Base-by-base conservation (phyloP, 345 rosid genomes). In the Syzygium oleosum region DNA sequence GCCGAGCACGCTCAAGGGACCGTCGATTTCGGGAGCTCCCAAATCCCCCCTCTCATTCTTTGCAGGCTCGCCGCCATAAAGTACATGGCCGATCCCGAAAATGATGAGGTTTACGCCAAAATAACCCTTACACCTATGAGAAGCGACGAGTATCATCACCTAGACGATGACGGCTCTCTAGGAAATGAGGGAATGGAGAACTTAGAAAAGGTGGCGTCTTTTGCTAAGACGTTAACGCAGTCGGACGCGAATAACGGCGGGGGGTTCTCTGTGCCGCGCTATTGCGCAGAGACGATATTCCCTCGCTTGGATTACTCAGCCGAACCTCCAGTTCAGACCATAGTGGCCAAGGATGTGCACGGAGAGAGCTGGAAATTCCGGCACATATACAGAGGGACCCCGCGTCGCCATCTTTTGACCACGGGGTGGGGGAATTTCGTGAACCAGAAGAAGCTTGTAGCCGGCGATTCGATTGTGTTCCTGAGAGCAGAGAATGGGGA, bases 351-450 rank as follows among this genome's bases (percentile, higher is more conserved):
- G 88, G 99, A 98, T 89, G 99, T 98, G 49, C 99, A 96, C 51
- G 98, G 98, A 1, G 93, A 96, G 89, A 92, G 91, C 29, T 97
- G 99, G 98, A 97, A 94, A 89, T 97, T 97, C 91, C 94, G 99
- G 91, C 99, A 97, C 91, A 97, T 97, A 4, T 97, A 95, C 55
- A 94, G 99, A 79, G 99, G 99, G 21, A 97, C 99, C 0, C 99
- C 99, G 19, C 94, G 99, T 22, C 95, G 99, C 3, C 99, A 97
- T 90, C 96, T 97, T 85, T 89, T 97, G 91, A 97, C 99, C 4
- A 97, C 99, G 5, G 99, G 99, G 19, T 97, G 99, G 99, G 96
- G 99, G 90, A 97, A 94, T 88, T 97, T 97, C 88, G 99, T 97
- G 88, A 97, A 95, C 88, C 98, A 96, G 92, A 97, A 97, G 96